phyloP scores from a whole-genome alignment of 768 basidiomycete species.

The Boletus sensibilis region DNA sequence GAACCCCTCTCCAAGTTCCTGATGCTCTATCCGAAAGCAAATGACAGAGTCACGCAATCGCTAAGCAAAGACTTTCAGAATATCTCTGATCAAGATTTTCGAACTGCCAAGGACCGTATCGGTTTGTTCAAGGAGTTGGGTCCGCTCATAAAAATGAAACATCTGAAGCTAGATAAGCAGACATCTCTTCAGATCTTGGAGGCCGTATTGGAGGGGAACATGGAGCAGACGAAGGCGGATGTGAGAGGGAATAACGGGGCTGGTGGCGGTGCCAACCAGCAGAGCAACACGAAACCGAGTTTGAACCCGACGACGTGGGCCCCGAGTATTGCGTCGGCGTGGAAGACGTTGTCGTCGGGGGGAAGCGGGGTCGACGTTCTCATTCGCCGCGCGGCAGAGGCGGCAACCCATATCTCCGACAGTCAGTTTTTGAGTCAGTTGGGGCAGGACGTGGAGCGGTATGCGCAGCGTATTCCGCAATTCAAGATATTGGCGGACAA shows the following conservation, averaged over 20 bases:
- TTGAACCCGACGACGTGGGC: not conserved
- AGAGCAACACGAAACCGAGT: no score
- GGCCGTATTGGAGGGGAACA: slow-evolving; percentile 3
- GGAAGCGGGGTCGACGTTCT: not conserved
- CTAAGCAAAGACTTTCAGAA: not conserved
- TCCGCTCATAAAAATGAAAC: not conserved
- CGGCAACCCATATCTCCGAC: slow-evolving; percentile 7
- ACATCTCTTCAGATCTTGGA: not conserved
- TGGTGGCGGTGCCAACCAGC: not conserved
- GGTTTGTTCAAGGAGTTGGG: slow-evolving; percentile 5
- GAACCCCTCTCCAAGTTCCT: slow-evolving; percentile 12
- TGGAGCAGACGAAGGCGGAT: slow-evolving; percentile 4
- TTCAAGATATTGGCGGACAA: not conserved
- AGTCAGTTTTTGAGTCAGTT: slow-evolving; percentile 15
- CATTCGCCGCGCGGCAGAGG: not conserved
- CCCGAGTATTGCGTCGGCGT: not conserved
- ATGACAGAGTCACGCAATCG: not conserved
- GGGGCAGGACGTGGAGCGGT: not conserved
- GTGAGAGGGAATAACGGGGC: not conserved
- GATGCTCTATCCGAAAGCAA: slow-evolving; percentile 14
- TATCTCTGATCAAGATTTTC: slow-evolving; percentile 15
- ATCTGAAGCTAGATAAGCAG: not conserved
- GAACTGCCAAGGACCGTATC: slow-evolving; percentile 16
- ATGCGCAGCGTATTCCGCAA: not conserved
- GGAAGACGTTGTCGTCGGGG: not conserved